Evolutionary conservation across 306 rosid genomes (phyloP).

Genomic region (Acacia melanoxylon): DNA sequence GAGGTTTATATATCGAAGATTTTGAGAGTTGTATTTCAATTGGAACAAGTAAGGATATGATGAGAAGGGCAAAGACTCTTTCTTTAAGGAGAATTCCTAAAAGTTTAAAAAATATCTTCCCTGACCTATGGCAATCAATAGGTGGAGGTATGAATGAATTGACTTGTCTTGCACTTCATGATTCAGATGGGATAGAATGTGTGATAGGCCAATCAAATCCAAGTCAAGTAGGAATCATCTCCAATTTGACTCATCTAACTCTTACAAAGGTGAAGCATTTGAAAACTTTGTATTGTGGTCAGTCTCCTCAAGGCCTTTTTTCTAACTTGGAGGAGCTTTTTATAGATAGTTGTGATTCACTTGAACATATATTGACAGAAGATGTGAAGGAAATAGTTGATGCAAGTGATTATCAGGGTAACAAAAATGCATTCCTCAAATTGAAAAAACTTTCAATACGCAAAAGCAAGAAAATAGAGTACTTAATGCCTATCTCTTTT

Average conservation of each 20-base stretch:
- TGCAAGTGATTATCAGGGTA: background rate
- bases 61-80: background rate
- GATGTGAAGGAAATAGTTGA: background rate
- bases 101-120: background rate
- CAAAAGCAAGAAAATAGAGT: background rate
- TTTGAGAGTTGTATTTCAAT: background rate
- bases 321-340: background rate
- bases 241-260: background rate
- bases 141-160: background rate
- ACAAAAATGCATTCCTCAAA: background rate
- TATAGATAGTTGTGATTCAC: background rate
- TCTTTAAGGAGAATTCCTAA: background rate
- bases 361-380: background rate
- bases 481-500: background rate
- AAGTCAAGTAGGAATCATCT: background rate
- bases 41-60: background rate
- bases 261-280: background rate
- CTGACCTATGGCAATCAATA: background rate
- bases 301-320: background rate
- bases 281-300: background rate
- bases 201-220: background rate
- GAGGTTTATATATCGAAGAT: background rate
- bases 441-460: fast-evolving
- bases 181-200: background rate
- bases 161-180: background rate